Conservation (phyloP, 768 basidiomycete genomes). For the Agrocybe pediades region DNA sequence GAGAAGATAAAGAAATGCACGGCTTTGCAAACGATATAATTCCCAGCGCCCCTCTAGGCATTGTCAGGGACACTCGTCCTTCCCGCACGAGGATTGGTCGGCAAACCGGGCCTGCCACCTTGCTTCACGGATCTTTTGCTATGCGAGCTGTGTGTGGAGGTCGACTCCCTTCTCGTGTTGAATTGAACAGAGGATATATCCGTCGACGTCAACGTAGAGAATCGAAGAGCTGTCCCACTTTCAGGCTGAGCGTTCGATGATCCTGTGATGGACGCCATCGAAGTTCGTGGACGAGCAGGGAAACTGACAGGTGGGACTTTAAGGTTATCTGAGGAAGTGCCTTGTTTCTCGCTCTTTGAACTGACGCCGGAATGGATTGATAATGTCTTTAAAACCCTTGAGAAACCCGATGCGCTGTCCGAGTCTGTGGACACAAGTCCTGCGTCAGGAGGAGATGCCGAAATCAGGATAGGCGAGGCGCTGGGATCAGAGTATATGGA, state of each 20-base stretch:
- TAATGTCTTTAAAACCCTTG: neutral
- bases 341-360: neutral
- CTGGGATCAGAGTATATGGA: slow-evolving; percentile 19
- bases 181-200: neutral
- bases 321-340: neutral
- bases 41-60: neutral
- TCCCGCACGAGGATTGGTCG: neutral
- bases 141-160: neutral
- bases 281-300: no score
- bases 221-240: neutral
- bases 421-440: slow-evolving; percentile 12
- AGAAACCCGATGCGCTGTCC: neutral
- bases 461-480: slow-evolving; percentile 24
- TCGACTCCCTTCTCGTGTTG: neutral
- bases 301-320: neutral
- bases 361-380: neutral
- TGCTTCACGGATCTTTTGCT: neutral
- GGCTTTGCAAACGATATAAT: no score
- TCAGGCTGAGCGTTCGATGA: no score
- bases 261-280: no score
- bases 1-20: neutral
- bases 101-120: no score
- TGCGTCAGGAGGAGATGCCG: slow-evolving; percentile 25
- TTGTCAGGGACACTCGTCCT: neutral
- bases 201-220: neutral